Evolutionary conservation across 1,284 basidiomycete genomes (phyloP).

Genomic region (Malassezia obtusa): DNA sequence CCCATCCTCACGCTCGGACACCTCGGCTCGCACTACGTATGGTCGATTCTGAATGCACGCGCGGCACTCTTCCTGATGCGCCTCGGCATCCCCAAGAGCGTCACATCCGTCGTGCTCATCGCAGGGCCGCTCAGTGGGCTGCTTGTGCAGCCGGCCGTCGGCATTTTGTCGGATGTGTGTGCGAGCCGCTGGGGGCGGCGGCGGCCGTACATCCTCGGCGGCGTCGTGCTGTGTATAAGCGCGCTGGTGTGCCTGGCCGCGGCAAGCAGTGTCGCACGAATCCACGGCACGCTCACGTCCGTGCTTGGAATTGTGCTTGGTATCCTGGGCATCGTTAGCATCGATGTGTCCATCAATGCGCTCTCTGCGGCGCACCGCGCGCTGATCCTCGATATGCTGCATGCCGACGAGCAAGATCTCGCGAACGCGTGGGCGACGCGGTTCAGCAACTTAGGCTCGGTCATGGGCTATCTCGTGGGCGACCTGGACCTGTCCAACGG

Average conservation of each 20-base stretch:
- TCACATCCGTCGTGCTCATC: constrained; percentile 37
- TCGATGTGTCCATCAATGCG: constrained; percentile 81
- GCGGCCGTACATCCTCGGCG: constrained; percentile 45
- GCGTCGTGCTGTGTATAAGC: constrained; percentile 4
- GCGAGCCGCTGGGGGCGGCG: constrained; percentile 45
- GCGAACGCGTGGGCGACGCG: constrained; percentile 92
- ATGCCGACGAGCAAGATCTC: constrained; percentile 62
- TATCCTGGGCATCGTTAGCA: constrained; percentile 71
- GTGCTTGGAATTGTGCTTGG: constrained; percentile 65
- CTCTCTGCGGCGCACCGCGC: constrained; percentile 76
- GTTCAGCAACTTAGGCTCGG: constrained; percentile 53
- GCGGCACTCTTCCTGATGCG: constrained; percentile 38
- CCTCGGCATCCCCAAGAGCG: constrained; percentile 33
- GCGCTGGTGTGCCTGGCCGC: not conserved
- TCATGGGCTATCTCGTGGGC: constrained; percentile 41
- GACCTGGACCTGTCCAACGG: constrained; percentile 30
- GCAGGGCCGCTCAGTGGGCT: constrained; percentile 41
- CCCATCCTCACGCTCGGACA: constrained; percentile 34
- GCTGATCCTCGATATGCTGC: constrained; percentile 59
- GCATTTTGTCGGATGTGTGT: constrained; percentile 37
- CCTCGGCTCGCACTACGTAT: constrained; percentile 39
- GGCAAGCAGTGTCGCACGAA: constrained; percentile 51
- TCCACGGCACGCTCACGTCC: not conserved
- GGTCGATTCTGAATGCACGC: constrained; percentile 45
- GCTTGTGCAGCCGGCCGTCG: constrained; percentile 48